Base-by-base conservation (phyloP, 2,329 filamentous ascomycete genomes). In the Claviceps quebecensis region DNA sequence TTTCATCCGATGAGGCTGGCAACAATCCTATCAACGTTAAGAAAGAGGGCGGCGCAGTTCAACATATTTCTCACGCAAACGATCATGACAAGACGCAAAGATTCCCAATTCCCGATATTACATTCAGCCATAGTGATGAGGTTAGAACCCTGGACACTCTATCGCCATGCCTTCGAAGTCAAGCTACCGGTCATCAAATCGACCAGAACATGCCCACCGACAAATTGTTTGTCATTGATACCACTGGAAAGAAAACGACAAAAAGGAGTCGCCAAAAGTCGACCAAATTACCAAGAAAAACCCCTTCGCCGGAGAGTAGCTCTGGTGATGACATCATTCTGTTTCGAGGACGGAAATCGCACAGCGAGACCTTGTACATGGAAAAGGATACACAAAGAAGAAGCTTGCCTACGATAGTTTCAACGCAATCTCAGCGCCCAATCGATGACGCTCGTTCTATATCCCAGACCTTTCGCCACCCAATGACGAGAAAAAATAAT, bases 281-380 rank as follows among this genome's bases (percentile, higher is more conserved):
- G 17, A 26, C 50, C 8, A 29, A 54, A 13, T 52, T 57, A 14
- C 56, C 59, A 14, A 56, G 59, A 8, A 54, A 56, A 39, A 49
- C 55, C 5, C 54, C 48, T 1, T 62, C 59, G 1, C 55, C 56
- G 22, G 59, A 60, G 9, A 61, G 56, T 38, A 61, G 54, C 46
- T 86, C 84, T 0, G 85, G 83, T 59, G 85, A 66, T 11, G 66
- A 95, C 56, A 70, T 87, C 5, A 80, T 89, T 46, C 60, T 87
- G 0, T 87, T 86, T 61, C 75, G 71, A 53, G 81, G 81, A 40
- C 72, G 81, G 53, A 61, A 62, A 59, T 52, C 57, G 59, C 22
- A 53, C 11, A 60, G 58, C 40, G n/a, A 17, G n/a, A 19, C 17
- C 46, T 19, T 19, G 13, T 16, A 5, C 6, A 34, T 13, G 16